Evolutionary conservation across 2,329 filamentous ascomycete genomes (phyloP).

Genomic region (Juglanconis oblonga): DNA sequence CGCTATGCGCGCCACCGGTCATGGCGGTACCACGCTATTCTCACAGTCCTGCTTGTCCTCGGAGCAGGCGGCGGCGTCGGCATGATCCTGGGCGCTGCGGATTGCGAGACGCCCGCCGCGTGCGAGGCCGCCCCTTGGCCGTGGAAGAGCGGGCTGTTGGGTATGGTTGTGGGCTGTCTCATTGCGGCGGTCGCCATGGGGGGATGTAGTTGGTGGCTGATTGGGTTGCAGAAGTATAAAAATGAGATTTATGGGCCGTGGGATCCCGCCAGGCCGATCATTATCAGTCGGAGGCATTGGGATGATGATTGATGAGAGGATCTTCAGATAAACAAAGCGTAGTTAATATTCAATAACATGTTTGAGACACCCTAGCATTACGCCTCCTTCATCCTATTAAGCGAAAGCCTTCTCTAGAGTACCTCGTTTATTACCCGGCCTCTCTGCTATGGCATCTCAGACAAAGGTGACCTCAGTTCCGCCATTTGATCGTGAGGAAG

Average conservation of each 20-base stretch:
- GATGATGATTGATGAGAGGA: conserved; percentile 67
- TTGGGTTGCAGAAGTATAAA: conserved; percentile 96
- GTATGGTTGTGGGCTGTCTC: conserved; percentile 72
- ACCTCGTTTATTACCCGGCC: no score
- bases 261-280: conserved; percentile 90
- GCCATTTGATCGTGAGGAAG: no score
- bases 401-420: not conserved
- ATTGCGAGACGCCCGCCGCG: conserved; percentile 25
- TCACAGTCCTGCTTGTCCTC: conserved; percentile 75
- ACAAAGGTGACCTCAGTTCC: no score
- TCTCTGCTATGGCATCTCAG: no score
- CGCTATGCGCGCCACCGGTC: conserved; percentile 79
- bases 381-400: not conserved
- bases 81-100: conserved; percentile 48
- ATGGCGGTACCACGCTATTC: conserved; percentile 73
- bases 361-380: not conserved
- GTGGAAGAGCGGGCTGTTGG: conserved; percentile 61
- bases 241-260: conserved; percentile 98
- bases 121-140: conserved; percentile 37
- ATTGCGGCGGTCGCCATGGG: conserved; percentile 79
- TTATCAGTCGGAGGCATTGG: conserved; percentile 64
- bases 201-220: conserved; percentile 96
- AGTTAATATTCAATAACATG: conserved; percentile 19
- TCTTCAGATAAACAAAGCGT: conserved; percentile 70
- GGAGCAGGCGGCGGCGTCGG: conserved; percentile 78